Evolutionary conservation across 441 rosid genomes (phyloP).

Genomic region (Corymbia citriodora): DNA sequence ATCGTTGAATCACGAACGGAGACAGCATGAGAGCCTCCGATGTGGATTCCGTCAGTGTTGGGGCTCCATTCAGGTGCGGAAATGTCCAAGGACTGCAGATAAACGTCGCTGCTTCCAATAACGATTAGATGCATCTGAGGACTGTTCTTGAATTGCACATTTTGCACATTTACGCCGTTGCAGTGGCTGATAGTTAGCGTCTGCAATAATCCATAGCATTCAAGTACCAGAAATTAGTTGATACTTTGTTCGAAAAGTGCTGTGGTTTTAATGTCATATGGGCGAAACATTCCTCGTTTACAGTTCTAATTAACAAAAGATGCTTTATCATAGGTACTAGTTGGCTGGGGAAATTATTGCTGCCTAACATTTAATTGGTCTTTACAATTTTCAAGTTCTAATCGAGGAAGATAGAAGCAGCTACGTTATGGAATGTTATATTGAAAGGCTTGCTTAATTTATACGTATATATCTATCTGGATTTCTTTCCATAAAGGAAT

Average conservation of each 20-base stretch:
- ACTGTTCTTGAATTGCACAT: not conserved
- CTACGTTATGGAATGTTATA: not conserved
- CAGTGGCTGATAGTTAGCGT: not conserved
- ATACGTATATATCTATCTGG: not conserved
- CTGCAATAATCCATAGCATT: not conserved
- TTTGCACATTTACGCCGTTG: not conserved
- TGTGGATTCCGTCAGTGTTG: constrained; percentile 5
- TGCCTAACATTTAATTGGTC: not conserved
- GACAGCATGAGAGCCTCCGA: not conserved
- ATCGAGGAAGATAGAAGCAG: not conserved
- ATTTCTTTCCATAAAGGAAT: accelerated
- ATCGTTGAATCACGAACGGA: not conserved
- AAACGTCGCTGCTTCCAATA: not conserved
- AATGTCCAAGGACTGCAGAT: not conserved
- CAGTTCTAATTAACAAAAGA: not conserved
- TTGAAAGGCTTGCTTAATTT: not conserved
- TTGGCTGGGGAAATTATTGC: not conserved
- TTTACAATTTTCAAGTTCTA: not conserved
- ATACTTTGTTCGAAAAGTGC: not conserved
- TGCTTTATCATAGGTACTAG: not conserved
- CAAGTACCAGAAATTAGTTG: not conserved
- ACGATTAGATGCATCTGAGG: not conserved
- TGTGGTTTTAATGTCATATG: not conserved
- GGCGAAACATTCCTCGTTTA: not conserved
- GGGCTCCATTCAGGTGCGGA: not conserved